Conservation (phyloP, 2,329 filamentous ascomycete species). For the Neobulgaria alba region DNA sequence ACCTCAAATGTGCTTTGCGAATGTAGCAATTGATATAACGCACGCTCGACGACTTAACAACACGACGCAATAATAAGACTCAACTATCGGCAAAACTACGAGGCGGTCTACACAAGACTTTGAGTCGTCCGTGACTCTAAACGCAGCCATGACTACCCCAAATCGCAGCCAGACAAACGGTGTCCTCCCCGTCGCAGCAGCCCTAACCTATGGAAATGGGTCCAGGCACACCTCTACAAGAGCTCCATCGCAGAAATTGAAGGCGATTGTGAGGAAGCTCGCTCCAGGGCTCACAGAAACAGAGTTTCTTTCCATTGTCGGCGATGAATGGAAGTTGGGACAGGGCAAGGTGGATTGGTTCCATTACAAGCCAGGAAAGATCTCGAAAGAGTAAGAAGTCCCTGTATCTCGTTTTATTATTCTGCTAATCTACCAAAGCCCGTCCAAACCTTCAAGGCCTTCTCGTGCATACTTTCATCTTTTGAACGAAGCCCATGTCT, state of each 20-base stretch:
- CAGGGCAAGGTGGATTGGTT: conserved; percentile 80
- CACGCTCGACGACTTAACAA: no score
- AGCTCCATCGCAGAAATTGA: conserved; percentile 52
- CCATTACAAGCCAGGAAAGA: conserved; percentile 63
- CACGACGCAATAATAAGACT: no score
- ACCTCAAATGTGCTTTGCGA: no score
- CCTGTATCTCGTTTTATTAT: background rate
- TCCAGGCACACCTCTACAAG: conserved; percentile 35
- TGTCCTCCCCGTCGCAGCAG: conserved; percentile 40
- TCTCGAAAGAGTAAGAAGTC: conserved; percentile 67
- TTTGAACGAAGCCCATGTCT: conserved; percentile 59
- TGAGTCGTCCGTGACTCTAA: no score
- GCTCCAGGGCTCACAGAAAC: conserved; percentile 74
- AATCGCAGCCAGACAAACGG: conserved; percentile 35
- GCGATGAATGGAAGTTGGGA: conserved; percentile 73
- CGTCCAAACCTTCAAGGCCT: conserved; percentile 77
- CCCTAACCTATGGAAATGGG: conserved; percentile 33
- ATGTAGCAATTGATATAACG: no score
- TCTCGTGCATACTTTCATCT: conserved; percentile 78
- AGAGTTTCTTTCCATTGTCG: conserved; percentile 66
- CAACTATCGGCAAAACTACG: no score
- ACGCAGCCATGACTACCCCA: background rate
- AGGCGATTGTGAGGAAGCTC: conserved; percentile 75
- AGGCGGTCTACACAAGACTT: no score
- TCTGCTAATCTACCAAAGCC: conserved; percentile 36